These are phyloP conservation scores for Candida taoyuanica DNA, from an alignment of 805 yeast genomes.

Conservation along the genomic window DNA sequence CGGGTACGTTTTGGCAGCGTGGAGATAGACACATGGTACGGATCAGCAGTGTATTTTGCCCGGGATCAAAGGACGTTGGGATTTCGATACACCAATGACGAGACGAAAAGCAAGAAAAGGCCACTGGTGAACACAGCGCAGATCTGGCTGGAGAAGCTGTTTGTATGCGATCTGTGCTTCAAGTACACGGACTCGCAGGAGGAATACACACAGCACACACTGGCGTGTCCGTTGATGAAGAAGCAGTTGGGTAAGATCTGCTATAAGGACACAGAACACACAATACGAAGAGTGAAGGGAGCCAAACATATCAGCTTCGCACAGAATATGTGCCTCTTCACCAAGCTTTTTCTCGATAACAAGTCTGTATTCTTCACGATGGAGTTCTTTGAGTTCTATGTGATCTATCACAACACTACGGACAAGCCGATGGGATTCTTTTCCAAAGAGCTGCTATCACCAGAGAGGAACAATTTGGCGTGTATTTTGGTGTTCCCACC, in stretches of 20 bases:
- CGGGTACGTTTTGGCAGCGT: constrained; percentile 64
- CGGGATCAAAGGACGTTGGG: constrained; percentile 44
- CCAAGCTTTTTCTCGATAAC: constrained; percentile 83
- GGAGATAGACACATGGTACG: constrained; percentile 81
- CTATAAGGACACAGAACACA: constrained; percentile 51
- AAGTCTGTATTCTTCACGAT: constrained; percentile 82
- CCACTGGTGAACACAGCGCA: constrained; percentile 15
- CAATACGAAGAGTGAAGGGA: constrained; percentile 69
- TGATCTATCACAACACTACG: constrained; percentile 51
- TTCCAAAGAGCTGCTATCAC: constrained; percentile 77
- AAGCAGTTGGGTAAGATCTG: constrained; percentile 62
- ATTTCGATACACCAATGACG: constrained; percentile 29
- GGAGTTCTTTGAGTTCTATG: constrained; percentile 75
- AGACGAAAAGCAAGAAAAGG: constrained; percentile 12
- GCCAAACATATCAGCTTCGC: constrained; percentile 59
- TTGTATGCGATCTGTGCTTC: constrained; percentile 80
- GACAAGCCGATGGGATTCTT: constrained; percentile 81
- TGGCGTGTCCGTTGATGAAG: constrained; percentile 38
- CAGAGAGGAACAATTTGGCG: constrained; percentile 79
- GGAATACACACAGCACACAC: constrained; percentile 47
- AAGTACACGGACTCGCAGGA: constrained; percentile 55
- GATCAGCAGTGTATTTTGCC: constrained; percentile 73
- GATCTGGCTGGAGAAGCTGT: constrained; percentile 56
- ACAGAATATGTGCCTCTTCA: constrained; percentile 79
- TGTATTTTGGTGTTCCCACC: constrained; percentile 93